These are phyloP conservation scores for Cercospora berteroae DNA, from an alignment of 2,329 filamentous ascomycete species.

Conservation along the genomic window DNA sequence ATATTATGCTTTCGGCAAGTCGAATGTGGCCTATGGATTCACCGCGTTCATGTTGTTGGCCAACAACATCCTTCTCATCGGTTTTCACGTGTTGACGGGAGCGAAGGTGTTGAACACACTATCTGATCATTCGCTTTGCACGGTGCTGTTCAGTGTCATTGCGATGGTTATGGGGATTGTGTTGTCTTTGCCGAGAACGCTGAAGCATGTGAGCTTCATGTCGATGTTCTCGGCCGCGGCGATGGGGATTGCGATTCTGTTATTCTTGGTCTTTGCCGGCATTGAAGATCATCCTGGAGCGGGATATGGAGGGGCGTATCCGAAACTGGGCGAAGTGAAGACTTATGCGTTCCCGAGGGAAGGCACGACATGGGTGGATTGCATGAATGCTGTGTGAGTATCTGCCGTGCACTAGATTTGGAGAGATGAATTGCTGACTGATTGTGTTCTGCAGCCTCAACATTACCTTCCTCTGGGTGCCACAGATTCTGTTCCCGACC, in stretches of 20 bases:
- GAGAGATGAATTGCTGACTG: not conserved
- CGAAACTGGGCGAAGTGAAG: conserved; percentile 44
- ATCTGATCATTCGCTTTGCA: conserved; percentile 50
- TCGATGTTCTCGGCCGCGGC: conserved; percentile 51
- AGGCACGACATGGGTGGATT: conserved; percentile 49
- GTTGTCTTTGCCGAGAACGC: conserved; percentile 47
- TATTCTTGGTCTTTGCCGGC: conserved; percentile 51
- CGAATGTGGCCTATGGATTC: conserved; percentile 46
- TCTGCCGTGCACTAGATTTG: too few relatives aligned
- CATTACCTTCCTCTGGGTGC: conserved; percentile 51
- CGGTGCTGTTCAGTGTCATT: conserved; percentile 51
- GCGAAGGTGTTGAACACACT: conserved; percentile 52
- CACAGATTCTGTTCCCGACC: conserved; percentile 53
- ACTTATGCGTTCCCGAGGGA: conserved; percentile 51
- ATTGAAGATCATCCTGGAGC: conserved; percentile 47
- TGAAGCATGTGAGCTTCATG: conserved; percentile 53
- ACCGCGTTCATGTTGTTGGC: conserved; percentile 50
- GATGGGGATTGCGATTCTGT: conserved; percentile 51
- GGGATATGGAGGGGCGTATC: conserved; percentile 50
- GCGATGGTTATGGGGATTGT: conserved; percentile 48
- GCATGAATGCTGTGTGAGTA: conserved; percentile 48
- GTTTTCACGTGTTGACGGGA: conserved; percentile 52
- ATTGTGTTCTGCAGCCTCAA: conserved; percentile 33
- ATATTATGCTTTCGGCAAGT: conserved; percentile 49
- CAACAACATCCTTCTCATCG: conserved; percentile 53